Conservation (phyloP, 805 yeast genomes). For the Peterozyma xylosa region DNA sequence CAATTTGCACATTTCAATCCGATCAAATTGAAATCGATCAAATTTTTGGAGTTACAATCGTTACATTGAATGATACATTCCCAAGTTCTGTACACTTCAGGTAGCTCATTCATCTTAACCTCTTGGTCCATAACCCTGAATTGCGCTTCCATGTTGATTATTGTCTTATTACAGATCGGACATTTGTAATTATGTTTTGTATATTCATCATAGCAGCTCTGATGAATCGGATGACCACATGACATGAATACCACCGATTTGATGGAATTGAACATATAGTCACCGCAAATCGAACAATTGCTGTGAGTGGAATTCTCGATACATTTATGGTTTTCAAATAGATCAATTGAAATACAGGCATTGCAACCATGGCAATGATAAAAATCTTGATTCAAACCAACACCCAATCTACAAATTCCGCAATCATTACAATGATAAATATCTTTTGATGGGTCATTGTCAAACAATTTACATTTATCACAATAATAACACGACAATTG, state of each 20-base stretch:
- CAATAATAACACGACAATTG: constrained; percentile 76
- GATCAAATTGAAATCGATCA: constrained; percentile 69
- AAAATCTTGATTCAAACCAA: constrained; percentile 82
- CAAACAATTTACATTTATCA: constrained; percentile 70
- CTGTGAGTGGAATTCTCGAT: constrained; percentile 84
- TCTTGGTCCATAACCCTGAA: constrained; percentile 84
- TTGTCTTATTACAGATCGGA: constrained; percentile 81
- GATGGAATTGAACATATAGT: constrained; percentile 78
- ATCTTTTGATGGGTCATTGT: constrained; percentile 67
- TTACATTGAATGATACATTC: constrained; percentile 68
- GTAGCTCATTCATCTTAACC: constrained; percentile 67
- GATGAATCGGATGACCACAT: constrained; percentile 94
- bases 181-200: constrained; percentile 83
- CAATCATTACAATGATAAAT: constrained; percentile 91
- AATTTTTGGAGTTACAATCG: constrained; percentile 81
- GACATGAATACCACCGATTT: constrained; percentile 83
- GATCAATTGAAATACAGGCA: constrained; percentile 77
- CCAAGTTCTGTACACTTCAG: constrained; percentile 75
- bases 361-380: constrained; percentile 89
- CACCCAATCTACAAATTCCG: constrained; percentile 87
- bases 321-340: constrained; percentile 73
- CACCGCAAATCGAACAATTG: constrained; percentile 90
- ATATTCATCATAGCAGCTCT: constrained; percentile 72
- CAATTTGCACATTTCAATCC: constrained; percentile 88
- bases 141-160: constrained; percentile 81